These are phyloP conservation scores for Periconia macrospinosa DNA, from an alignment of 2,329 filamentous ascomycete species.

Conservation along the genomic window DNA sequence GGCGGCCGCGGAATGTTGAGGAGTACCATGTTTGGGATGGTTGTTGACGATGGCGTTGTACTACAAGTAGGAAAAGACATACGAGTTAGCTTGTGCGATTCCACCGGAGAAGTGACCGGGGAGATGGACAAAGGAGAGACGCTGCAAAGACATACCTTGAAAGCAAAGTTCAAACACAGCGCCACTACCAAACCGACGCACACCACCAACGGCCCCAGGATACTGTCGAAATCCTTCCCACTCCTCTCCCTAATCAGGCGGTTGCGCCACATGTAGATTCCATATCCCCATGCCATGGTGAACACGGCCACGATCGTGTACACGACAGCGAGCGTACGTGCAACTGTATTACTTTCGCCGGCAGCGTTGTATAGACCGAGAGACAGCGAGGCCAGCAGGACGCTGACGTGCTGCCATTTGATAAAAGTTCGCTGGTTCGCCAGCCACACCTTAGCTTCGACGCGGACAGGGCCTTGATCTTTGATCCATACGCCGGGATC, in stretches of 20 bases:
- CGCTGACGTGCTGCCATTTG: constrained; percentile 95
- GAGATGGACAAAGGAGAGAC: neutral
- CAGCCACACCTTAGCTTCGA: constrained; percentile 98
- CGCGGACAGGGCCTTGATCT: constrained; percentile 85
- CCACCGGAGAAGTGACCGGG: neutral
- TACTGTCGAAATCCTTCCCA: constrained; percentile 89
- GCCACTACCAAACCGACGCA: constrained; percentile 77
- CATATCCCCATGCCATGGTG: constrained; percentile 84
- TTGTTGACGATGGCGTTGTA: constrained; percentile 13
- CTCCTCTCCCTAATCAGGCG: constrained; percentile 82
- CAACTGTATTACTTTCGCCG: constrained; percentile 71
- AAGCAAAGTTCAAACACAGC: constrained; percentile 82
- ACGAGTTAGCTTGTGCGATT: neutral
- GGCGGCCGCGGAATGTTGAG: neutral
- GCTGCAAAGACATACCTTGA: constrained; percentile 63
- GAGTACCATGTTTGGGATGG: neutral
- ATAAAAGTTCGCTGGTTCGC: constrained; percentile 98
- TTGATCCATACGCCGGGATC: constrained; percentile 90
- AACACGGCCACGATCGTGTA: constrained; percentile 84
- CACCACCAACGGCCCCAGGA: constrained; percentile 81
- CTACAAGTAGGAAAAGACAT: too few species aligned
- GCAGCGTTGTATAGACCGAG: constrained; percentile 88
- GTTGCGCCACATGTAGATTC: constrained; percentile 74
- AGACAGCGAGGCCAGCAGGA: constrained; percentile 82
- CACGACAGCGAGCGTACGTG: constrained; percentile 75